Percentiles rank a stretch among this genome's conserved stretches.
Conservation (phyloP, 2,329 filamentous ascomycete genomes). For the Thyridium curvatum region DNA sequence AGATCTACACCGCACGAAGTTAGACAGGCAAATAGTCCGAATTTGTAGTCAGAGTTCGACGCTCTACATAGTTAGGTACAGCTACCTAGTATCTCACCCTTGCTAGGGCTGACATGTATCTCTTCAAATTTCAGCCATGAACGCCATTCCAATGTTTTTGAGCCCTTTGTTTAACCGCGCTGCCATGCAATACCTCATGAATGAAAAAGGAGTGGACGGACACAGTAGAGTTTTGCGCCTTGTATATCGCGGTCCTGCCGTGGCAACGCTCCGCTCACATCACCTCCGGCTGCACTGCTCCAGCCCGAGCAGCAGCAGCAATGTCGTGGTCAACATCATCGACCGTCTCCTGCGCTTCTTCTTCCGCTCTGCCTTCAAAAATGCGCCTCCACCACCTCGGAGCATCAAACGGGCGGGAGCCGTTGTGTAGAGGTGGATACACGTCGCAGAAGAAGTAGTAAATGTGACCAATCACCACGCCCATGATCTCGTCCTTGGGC, state of each 20-base stretch:
- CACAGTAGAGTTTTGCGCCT: not conserved
- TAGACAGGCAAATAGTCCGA: too few species aligned
- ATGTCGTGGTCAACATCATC: conserved; percentile 57
- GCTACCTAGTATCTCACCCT: not conserved
- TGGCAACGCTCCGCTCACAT: conserved; percentile 12
- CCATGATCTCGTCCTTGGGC: conserved; percentile 94
- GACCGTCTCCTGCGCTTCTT: conserved; percentile 32
- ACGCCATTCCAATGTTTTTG: conserved; percentile 1
- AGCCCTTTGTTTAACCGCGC: not conserved
- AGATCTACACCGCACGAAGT: too few species aligned
- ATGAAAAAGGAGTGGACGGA: not conserved
- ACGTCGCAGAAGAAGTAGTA: conserved; percentile 99
- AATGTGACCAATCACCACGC: conserved; percentile 87
- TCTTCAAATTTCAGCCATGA: not conserved
- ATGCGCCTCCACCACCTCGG: conserved; percentile 84
- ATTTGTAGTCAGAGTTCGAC: too few species aligned
- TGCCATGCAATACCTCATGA: conserved; percentile 3
- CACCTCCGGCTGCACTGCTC: conserved; percentile 25
- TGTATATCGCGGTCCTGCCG: too few species aligned
- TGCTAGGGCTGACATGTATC: not conserved
- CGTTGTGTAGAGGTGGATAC: conserved; percentile 84
- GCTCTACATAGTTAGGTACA: too few species aligned
- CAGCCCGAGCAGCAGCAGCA: conserved; percentile 49
- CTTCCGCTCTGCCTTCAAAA: conserved; percentile 56
- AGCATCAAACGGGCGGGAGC: conserved; percentile 79